Conservation (phyloP, 805 yeast genomes). For the Nakazawaea sp. region DNA sequence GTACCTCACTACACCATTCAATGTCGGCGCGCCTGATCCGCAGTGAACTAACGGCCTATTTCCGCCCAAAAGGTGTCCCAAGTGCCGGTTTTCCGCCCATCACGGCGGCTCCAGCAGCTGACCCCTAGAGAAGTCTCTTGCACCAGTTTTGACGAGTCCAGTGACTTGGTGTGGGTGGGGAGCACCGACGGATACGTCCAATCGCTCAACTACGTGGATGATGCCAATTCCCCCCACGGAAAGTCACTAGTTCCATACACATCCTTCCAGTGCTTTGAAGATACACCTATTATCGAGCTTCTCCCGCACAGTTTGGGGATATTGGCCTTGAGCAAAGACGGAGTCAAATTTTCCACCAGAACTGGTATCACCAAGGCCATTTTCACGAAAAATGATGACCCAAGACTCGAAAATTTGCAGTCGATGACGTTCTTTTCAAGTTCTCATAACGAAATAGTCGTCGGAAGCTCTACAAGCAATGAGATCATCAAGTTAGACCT, state of each 20-base stretch:
- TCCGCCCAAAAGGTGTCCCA: not conserved
- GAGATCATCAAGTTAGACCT: conserved; percentile 35
- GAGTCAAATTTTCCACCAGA: conserved; percentile 46
- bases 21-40: no score
- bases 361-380: conserved; percentile 43
- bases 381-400: conserved; percentile 11
- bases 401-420: conserved; percentile 26
- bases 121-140: conserved; percentile 23
- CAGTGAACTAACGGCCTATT: no score
- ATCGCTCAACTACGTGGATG: conserved; percentile 19
- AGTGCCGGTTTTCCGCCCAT: no score
- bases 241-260: conserved; percentile 49
- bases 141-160: conserved; percentile 57
- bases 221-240: conserved; percentile 22
- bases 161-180: conserved; percentile 83
- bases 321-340: conserved; percentile 43
- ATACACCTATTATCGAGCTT: conserved; percentile 42
- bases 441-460: conserved; percentile 35
- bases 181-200: conserved; percentile 50
- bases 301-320: conserved; percentile 52
- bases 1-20: conserved; percentile 14
- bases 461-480: conserved; percentile 30
- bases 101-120: conserved; percentile 19
- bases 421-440: conserved; percentile 35
- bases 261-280: conserved; percentile 44